Evolutionary conservation across 495 filamentous ascomycete species (phyloP), one percentile per base, ranked within the genome.

Genomic region (Letharia lupina): DNA sequence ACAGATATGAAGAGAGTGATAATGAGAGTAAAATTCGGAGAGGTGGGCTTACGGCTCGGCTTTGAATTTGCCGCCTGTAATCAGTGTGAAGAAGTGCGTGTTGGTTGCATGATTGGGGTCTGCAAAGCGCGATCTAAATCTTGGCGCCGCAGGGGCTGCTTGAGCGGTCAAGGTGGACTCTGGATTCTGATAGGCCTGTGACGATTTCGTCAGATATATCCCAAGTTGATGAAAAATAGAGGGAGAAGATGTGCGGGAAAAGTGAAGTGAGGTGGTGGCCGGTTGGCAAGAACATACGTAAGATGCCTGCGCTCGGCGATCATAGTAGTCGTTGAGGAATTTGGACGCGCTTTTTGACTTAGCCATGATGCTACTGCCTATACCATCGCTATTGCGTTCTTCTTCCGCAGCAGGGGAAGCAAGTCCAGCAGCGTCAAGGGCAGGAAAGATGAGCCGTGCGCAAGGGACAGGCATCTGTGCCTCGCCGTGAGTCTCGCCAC

Each of bases 311-410:
- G 79, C 77, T 47, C 82, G 68, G 47, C 77, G 73, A 68, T 86
- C 84, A 48, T 77, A 73, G 60, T 86, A 87, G 45, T 80, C 75
- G 10, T 64, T 75, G 0, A 84, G 74, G 66, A 85, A 85, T 18
- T 76, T 73, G 54, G 73, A 68, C 39, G 73, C 73, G 50, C 74
- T 73, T 66, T 74, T 77, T 50, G 77, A 57, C 62, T 75, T 70
- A n/a, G 54, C 54, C 11, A 15, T 31, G 2, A 58, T 31, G 54
- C 7, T 58, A 16, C 20, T 39, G 7, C 28, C 5, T 28, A 39
- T 20, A 10, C 23, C 35, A 8, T 58, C 28, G 20, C 35, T 10
- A 12, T 58, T 58, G 2, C 2, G 3, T 33, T 33, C 35, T 31
- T 58, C 28, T 13, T 39, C 0, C 35, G 28, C 54, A 58, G 4